Evolutionary conservation across 2,329 filamentous ascomycete species (phyloP).

Genomic region (Graphiopsis chlorocephala): DNA sequence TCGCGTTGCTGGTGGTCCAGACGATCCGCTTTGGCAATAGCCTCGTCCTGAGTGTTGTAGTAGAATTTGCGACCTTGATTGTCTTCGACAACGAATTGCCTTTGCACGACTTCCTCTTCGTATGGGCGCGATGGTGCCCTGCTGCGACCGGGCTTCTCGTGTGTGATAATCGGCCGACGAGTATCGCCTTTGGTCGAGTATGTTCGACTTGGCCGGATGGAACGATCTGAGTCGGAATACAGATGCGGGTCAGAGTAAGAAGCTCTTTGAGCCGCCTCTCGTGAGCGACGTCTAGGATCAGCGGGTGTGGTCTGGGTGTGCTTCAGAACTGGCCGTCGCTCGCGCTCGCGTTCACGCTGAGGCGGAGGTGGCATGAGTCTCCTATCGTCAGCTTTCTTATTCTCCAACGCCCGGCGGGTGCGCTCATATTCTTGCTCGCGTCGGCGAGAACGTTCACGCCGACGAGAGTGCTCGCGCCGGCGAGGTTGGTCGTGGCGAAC

Average conservation of each 20-base stretch:
- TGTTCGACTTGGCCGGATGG: conserved; percentile 22
- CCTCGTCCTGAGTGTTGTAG: conserved; percentile 28
- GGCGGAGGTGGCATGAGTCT: conserved; percentile 21
- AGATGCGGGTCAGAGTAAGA: conserved; percentile 22
- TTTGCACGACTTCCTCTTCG: conserved; percentile 22
- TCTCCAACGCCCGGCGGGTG: neutral
- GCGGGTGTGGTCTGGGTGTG: conserved; percentile 13
- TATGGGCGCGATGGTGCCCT: conserved; percentile 29
- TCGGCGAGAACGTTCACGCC: neutral
- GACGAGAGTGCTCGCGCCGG: conserved; percentile 14
- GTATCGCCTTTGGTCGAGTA: conserved; percentile 26
- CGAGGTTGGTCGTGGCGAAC: neutral
- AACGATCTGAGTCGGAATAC: conserved; percentile 27
- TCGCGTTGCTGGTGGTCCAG: conserved; percentile 19
- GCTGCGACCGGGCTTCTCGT: conserved; percentile 28
- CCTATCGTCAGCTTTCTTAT: conserved; percentile 16
- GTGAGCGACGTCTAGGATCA: neutral
- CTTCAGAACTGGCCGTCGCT: conserved; percentile 19
- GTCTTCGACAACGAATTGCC: conserved; percentile 29
- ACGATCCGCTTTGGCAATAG: conserved; percentile 19
- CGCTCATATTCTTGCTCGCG: conserved; percentile 14
- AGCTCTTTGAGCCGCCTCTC: conserved; percentile 13
- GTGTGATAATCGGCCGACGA: conserved; percentile 33
- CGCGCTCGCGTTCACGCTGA: neutral
- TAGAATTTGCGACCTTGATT: conserved; percentile 23